Conservation (phyloP, 495 filamentous ascomycete species). For the Aspergillus egyptiacus region DNA sequence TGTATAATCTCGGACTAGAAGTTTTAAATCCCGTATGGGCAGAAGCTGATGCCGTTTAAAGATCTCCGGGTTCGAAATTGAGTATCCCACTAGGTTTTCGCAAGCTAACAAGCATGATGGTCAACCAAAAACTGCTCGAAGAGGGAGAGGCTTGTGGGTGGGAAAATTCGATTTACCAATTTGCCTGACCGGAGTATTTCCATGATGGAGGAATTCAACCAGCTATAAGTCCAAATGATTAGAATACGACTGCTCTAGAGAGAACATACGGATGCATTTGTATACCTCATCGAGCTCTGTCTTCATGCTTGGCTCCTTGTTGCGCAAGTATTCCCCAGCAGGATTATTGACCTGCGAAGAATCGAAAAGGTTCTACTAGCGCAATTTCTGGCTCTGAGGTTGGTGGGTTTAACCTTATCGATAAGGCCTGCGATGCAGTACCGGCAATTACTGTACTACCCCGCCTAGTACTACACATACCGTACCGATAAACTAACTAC, state of each 20-base stretch:
- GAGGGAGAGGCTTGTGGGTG: background rate
- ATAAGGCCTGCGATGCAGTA: too few species aligned
- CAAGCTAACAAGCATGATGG: conserved; percentile 46
- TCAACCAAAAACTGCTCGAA: background rate
- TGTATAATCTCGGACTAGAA: conserved; percentile 74
- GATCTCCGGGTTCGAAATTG: conserved; percentile 64
- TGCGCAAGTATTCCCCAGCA: too few species aligned
- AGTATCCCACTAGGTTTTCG: conserved; percentile 83
- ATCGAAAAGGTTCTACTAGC: too few species aligned
- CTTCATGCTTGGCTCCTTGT: conserved; percentile 51
- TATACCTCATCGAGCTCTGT: conserved; percentile 77
- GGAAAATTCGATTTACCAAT: conserved; percentile 43
- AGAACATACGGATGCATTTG: background rate
- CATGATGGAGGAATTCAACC: conserved; percentile 86
- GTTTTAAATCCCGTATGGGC: conserved; percentile 81
- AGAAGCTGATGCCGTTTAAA: conserved; percentile 78
- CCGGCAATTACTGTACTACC: too few species aligned
- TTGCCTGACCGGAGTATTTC: conserved; percentile 77
- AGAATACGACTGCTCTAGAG: background rate
- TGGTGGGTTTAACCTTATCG: too few species aligned
- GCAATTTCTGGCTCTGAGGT: too few species aligned
- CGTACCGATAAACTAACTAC: too few species aligned
- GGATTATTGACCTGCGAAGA: too few species aligned
- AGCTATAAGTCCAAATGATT: conserved; percentile 47
- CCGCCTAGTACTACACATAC: too few species aligned